phyloP scores from a whole-genome alignment of 345 rosid species.

The Turritis glabra region DNA sequence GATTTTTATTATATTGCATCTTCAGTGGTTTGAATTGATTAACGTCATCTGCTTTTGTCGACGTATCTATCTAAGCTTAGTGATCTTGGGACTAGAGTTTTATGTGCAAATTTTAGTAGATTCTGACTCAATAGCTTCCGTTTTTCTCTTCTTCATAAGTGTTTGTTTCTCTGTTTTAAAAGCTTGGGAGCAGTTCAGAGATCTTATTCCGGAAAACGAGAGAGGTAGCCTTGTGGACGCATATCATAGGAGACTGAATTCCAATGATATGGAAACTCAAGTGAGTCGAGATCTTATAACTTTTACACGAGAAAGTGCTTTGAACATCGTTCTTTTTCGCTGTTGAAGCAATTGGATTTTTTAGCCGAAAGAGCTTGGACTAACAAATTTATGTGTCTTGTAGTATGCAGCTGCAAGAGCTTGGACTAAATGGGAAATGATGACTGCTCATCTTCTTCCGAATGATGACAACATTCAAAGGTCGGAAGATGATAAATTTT shows the following conservation, averaged over 20 bases:
- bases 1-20: background rate
- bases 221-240: conserved; percentile 69
- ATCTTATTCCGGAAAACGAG: conserved; percentile 87
- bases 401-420: conserved; percentile 94
- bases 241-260: conserved; percentile 73
- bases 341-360: background rate
- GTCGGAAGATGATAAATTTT: conserved; percentile 88
- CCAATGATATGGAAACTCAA: conserved; percentile 79
- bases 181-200: conserved; percentile 98
- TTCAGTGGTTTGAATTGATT: background rate
- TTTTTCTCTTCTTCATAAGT: conserved; percentile 1
- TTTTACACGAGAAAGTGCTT: background rate
- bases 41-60: background rate
- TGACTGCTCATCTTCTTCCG: conserved; percentile 86
- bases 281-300: conserved; percentile 47
- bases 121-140: background rate
- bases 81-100: background rate
- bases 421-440: conserved; percentile 99
- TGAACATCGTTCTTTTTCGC: background rate
- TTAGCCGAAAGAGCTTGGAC: background rate
- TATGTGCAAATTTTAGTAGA: background rate
- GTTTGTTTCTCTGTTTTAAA: conserved; percentile 16
- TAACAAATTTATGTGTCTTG: conserved; percentile 21
- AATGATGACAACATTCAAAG: conserved; percentile 75
- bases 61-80: background rate